Base-by-base conservation (phyloP, 495 filamentous ascomycete genomes). In the Trichoderma parareesei region DNA sequence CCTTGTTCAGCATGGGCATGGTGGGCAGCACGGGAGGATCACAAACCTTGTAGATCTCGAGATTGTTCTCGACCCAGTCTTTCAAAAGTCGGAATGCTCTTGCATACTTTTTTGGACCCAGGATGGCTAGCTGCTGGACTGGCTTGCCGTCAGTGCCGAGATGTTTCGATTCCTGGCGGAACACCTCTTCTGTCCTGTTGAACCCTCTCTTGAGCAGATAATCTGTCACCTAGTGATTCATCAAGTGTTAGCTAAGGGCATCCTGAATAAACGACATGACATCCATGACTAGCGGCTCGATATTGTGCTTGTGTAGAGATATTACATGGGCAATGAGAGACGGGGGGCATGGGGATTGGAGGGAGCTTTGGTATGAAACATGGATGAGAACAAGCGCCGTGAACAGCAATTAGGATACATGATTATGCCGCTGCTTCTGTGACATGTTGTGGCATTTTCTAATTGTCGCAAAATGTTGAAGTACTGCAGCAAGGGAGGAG, bases 161-260 rank as follows among this genome's bases (percentile, higher is more conserved):
- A 67, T 88, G 84, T 3, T 73, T 66, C 7, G 92, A 95, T 71
- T 98, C 94, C 74, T 90, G 87, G 14, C 95, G 87, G 55, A 98
- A 88, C 79, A 92, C 92, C 14, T 93, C 90, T 71, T 98, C 94
- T 1, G 94, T 98, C 33, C 88, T 86, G 59, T 83, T 90, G 73
- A 97, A 98, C 2, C 94, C 94, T 71, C 97, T 97, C 76, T 98
- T 98, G 60, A 88, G 85, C 13, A 98, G 79, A 73, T 98, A 98
- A 69, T 98, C 94, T 27, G 97, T 94, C 41, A 98, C 92, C 92
- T 95, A 65, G 14, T 6, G 18, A 3, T 6, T 61, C 16, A 41
- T 18, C 3, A 27, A 27, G 27, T n/a, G 40, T 65, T 48, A 65
- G 57, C 27, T 27, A n/a, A 64, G 41, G 5, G 37, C 4, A 38